A percentile compares a stretch with the other conserved stretches of the same genome.
These are phyloP conservation scores for Silybum marianum DNA, from an alignment of 129 eudicot species.

Conservation along the genomic window DNA sequence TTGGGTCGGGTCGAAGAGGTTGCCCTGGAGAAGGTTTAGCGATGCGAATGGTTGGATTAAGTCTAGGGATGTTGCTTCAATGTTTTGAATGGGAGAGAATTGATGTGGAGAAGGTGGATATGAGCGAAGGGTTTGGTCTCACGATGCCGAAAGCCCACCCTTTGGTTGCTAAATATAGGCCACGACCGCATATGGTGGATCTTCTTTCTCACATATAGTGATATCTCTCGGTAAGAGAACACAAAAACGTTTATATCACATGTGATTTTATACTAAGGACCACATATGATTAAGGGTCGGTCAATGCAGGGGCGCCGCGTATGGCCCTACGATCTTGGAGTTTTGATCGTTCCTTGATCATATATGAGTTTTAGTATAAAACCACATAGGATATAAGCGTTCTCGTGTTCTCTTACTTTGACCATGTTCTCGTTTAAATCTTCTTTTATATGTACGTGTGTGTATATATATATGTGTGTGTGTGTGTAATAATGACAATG, in stretches of 20 bases:
- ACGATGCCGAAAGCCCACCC: slow-evolving; percentile 42
- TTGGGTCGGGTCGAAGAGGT: slow-evolving; percentile 54
- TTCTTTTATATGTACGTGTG: no score
- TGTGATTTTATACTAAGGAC: not conserved
- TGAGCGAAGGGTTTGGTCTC: slow-evolving; percentile 41
- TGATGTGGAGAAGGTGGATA: slow-evolving; percentile 41
- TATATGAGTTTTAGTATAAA: not conserved
- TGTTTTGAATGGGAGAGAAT: slow-evolving; percentile 53
- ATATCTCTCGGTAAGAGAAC: not conserved
- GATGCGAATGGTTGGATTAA: slow-evolving; percentile 37
- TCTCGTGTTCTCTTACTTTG: not conserved
- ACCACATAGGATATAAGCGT: no score
- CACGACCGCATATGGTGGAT: slow-evolving; percentile 34
- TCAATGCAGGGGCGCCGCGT: not conserved
- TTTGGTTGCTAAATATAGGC: slow-evolving; percentile 37
- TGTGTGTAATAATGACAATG: no score
- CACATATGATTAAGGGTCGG: not conserved
- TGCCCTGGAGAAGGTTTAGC: slow-evolving; percentile 57
- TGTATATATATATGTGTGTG: no score
- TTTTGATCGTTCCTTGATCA: no score
- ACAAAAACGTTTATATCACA: not conserved
- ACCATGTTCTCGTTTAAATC: no score
- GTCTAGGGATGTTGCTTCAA: slow-evolving; percentile 38
- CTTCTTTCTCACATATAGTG: slow-evolving; percentile 24
- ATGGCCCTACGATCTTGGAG: not conserved